phyloP scores from a whole-genome alignment of 345 rosid species.

The Eucalyptus erythrocorys region DNA sequence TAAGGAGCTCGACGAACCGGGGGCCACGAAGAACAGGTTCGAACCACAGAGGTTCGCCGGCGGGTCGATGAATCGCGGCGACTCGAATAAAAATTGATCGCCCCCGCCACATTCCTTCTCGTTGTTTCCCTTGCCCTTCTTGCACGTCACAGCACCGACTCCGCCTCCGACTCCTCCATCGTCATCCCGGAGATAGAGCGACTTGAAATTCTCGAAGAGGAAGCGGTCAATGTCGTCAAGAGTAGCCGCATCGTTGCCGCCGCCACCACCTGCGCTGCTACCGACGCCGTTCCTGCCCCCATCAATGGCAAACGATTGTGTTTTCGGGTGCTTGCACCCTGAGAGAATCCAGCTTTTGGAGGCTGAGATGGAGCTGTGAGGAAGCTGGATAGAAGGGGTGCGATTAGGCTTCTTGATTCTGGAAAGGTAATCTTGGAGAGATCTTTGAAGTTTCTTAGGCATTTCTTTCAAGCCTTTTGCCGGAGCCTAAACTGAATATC shows the following conservation, averaged over 20 bases:
- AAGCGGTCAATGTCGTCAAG: slow-evolving; percentile 74
- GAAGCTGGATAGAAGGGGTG: background rate
- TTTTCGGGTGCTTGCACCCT: slow-evolving; percentile 54
- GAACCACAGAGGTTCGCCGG: slow-evolving; percentile 19
- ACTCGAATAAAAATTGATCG: slow-evolving; percentile 3
- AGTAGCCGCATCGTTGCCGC: slow-evolving; percentile 33
- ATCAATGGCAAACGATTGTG: slow-evolving; percentile 39
- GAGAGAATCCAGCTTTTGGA: slow-evolving; percentile 37
- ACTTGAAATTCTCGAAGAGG: slow-evolving; percentile 69
- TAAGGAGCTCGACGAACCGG: slow-evolving; percentile 31
- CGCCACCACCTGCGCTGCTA: background rate
- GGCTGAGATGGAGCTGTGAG: slow-evolving; percentile 11
- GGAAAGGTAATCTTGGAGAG: slow-evolving; percentile 45
- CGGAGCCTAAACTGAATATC: background rate
- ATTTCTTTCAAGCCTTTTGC: slow-evolving; percentile 3
- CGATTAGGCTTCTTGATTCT: slow-evolving; percentile 35
- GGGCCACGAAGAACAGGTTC: slow-evolving; percentile 28
- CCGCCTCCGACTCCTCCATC: background rate
- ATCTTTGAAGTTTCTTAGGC: slow-evolving; percentile 56
- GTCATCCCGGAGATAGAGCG: slow-evolving; percentile 50
- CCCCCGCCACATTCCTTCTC: background rate
- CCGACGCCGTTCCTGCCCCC: background rate
- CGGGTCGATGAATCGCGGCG: slow-evolving; percentile 17
- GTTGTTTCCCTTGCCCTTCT: background rate
- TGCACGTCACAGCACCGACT: background rate